Percentiles rank a stretch among this genome's conserved stretches.
Evolutionary conservation across 805 yeast genomes (phyloP).

Genomic region (Yamadazyma sp.): DNA sequence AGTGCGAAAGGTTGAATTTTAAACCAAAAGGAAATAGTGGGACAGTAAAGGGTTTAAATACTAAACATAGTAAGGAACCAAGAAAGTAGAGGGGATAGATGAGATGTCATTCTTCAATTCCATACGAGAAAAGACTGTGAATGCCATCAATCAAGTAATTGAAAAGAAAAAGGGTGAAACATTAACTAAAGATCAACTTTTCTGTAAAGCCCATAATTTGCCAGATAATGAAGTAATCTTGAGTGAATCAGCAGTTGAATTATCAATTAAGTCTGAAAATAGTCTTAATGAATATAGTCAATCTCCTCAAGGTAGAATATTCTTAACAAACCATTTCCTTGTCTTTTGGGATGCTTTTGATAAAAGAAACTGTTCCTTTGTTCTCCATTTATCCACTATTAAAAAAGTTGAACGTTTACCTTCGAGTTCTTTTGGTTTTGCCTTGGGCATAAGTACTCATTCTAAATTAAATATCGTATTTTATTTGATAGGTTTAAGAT

Average conservation of each 20-base stretch:
- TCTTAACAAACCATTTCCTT: conserved; percentile 69
- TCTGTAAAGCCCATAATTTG: conserved; percentile 63
- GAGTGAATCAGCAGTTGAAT: conserved; percentile 67
- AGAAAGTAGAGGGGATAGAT: too few relatives aligned
- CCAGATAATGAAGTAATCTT: conserved; percentile 69
- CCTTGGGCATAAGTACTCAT: conserved; percentile 67
- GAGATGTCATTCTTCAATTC: conserved; percentile 51
- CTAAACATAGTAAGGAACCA: too few relatives aligned
- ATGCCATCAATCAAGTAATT: conserved; percentile 40
- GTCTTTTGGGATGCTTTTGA: conserved; percentile 74
- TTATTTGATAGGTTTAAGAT: conserved; percentile 74
- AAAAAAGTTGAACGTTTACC: conserved; percentile 86
- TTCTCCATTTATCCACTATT: conserved; percentile 71
- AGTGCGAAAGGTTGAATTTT: too few relatives aligned
- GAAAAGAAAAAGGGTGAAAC: conserved; percentile 42
- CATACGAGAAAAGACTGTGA: conserved; percentile 45
- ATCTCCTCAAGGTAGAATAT: conserved; percentile 59
- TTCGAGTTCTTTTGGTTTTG: conserved; percentile 70
- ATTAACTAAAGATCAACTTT: conserved; percentile 64
- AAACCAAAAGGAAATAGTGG: too few relatives aligned
- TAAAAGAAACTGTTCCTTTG: conserved; percentile 61
- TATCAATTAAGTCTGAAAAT: conserved; percentile 22
- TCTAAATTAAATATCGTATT: conserved; percentile 61
- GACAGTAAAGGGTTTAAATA: too few relatives aligned
- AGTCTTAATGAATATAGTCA: conserved; percentile 14